A percentile compares a stretch with the other conserved stretches of the same genome.
Conservation (phyloP, 78 protist genomes). For the Trichosphaerium sp. region DNA sequence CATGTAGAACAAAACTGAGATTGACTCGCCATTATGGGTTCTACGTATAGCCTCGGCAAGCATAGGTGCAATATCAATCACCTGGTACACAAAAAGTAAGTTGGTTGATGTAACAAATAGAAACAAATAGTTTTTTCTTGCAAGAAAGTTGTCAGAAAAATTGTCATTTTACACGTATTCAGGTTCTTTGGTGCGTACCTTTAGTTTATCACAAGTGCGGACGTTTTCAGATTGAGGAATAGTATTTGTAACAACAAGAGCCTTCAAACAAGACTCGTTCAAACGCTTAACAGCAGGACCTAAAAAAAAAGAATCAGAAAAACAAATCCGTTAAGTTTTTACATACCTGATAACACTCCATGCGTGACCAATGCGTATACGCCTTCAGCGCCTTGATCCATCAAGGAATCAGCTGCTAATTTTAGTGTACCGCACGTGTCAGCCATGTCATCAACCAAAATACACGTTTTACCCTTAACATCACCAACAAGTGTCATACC, state of each 20-base stretch:
- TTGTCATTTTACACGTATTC: too few relatives aligned
- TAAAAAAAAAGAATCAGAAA: too few relatives aligned
- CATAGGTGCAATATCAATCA: slow-evolving; percentile 62
- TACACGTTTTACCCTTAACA: slow-evolving; percentile 29
- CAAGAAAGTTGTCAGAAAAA: too few relatives aligned
- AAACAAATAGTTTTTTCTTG: not conserved
- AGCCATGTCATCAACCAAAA: slow-evolving; percentile 69
- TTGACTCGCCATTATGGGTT: slow-evolving; percentile 77
- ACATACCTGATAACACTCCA: slow-evolving; percentile 51
- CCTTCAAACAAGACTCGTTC: slow-evolving; percentile 42
- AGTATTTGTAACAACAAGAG: slow-evolving; percentile 63
- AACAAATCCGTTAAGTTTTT: too few relatives aligned
- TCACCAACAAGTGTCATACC: slow-evolving; percentile 44
- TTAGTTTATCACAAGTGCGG: too few relatives aligned
- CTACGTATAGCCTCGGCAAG: slow-evolving; percentile 74
- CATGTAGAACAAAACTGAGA: slow-evolving; percentile 26
- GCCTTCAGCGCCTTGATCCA: slow-evolving; percentile 47
- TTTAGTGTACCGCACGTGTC: slow-evolving; percentile 76
- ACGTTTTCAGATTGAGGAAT: slow-evolving; percentile 62
- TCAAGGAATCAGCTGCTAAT: slow-evolving; percentile 49
- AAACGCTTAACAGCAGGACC: slow-evolving; percentile 52
- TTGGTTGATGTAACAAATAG: slow-evolving; percentile 11
- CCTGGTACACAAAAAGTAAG: slow-evolving; percentile 37
- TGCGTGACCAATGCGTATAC: slow-evolving; percentile 52
- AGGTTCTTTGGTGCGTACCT: too few relatives aligned